phyloP scores from a whole-genome alignment of 352 stramenopile species.

The Phytophthora palmivora region DNA sequence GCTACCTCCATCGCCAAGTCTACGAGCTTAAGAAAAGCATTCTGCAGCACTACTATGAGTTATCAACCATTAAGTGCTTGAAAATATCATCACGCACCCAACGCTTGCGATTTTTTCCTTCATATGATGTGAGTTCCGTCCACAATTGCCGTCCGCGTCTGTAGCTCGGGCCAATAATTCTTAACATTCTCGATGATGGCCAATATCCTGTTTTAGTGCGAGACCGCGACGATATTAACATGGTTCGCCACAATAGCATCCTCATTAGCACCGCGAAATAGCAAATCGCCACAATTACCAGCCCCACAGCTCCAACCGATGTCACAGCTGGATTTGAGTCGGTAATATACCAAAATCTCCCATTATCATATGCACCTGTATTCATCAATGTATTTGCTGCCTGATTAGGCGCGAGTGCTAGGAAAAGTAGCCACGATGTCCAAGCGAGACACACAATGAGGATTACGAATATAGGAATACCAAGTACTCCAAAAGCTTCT shows the following conservation, averaged over 20 bases:
- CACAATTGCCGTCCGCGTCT: neutral
- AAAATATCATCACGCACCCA: slow-evolving; percentile 19
- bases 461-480: slow-evolving; percentile 21
- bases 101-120: slow-evolving; percentile 31
- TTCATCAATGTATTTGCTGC: slow-evolving; percentile 37
- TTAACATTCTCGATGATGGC: neutral
- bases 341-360: slow-evolving; percentile 28
- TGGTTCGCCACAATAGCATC: slow-evolving; percentile 30
- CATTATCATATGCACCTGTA: slow-evolving; percentile 33
- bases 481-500: slow-evolving; percentile 22
- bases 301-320: slow-evolving; percentile 1
- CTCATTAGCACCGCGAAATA: slow-evolving; percentile 22
- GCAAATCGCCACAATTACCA: slow-evolving; percentile 18
- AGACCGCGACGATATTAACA: neutral
- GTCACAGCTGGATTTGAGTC: slow-evolving; percentile 15
- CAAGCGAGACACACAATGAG: slow-evolving; percentile 21
- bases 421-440: slow-evolving; percentile 26
- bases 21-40: slow-evolving; percentile 27
- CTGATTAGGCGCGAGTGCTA: slow-evolving; percentile 21
- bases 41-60: slow-evolving; percentile 12
- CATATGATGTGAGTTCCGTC: slow-evolving; percentile 25
- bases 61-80: neutral
- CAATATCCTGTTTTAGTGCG: neutral
- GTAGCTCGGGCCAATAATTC: slow-evolving; percentile 8
- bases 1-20: slow-evolving; percentile 23